Percentiles rank a stretch among this genome's conserved stretches.
phyloP scores from a whole-genome alignment of 129 eudicot species.

The Oenanthe sinensis region DNA sequence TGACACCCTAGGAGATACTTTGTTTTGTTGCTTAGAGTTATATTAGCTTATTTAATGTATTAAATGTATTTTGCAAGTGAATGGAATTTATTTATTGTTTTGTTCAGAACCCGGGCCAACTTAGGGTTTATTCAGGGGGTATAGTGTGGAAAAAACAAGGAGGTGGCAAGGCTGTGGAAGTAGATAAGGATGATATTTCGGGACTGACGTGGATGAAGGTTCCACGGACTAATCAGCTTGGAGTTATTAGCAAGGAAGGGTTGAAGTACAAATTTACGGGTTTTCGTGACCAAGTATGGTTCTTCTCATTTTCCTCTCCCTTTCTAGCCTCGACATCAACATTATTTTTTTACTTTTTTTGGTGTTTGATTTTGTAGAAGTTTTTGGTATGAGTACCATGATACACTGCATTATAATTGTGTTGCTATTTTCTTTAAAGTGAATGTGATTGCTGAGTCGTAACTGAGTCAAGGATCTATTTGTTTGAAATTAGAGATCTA shows the following conservation, averaged over 20 bases:
- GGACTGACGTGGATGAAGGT: slow-evolving; percentile 89
- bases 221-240: slow-evolving; percentile 84
- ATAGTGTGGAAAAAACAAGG: slow-evolving; percentile 91
- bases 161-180: slow-evolving; percentile 95
- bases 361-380: not conserved
- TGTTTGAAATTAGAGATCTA: not conserved
- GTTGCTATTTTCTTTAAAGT: not conserved
- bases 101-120: slow-evolving; percentile 80
- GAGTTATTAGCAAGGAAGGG: slow-evolving; percentile 70
- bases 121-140: slow-evolving; percentile 72
- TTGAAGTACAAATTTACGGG: slow-evolving; percentile 83
- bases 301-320: not conserved
- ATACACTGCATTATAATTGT: not conserved
- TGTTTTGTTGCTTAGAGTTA: not conserved
- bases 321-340: not conserved
- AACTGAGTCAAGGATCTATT: not conserved
- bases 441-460: not conserved
- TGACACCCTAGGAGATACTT: not conserved
- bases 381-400: not conserved
- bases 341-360: not conserved
- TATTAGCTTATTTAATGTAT: not conserved
- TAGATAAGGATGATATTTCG: slow-evolving; percentile 56
- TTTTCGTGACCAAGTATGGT: slow-evolving; percentile 73
- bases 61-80: not conserved
- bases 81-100: not conserved